phyloP scores from a whole-genome alignment of 169 alveolate genomes.

The Plasmodium gaboni region DNA sequence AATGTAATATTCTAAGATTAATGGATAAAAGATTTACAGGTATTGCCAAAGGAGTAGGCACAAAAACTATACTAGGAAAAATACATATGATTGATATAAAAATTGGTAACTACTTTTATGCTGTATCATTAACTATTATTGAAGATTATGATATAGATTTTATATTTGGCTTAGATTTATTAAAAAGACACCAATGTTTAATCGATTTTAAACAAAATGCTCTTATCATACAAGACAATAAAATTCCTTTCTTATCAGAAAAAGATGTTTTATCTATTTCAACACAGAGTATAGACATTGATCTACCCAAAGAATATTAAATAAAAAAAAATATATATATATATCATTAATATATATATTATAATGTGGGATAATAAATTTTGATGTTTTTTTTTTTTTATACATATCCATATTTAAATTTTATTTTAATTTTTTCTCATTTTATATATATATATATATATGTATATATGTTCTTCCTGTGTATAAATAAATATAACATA shows the following conservation, averaged over 20 bases:
- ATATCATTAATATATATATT: too few species aligned
- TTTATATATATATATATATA: too few species aligned
- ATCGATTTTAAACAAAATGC: conserved; percentile 92
- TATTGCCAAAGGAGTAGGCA: conserved; percentile 96
- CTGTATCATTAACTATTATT: conserved; percentile 93
- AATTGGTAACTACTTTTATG: conserved; percentile 89
- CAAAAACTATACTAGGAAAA: conserved; percentile 93
- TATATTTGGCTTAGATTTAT: conserved; percentile 95
- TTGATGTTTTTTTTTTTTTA: too few species aligned
- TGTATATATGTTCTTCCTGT: too few species aligned
- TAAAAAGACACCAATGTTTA: conserved; percentile 92
- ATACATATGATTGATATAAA: conserved; percentile 96
- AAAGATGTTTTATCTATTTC: conserved; percentile 74
- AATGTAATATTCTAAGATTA: conserved; percentile 91
- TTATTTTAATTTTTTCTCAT: too few species aligned
- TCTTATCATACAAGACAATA: conserved; percentile 90
- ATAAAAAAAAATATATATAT: too few species aligned
- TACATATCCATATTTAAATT: too few species aligned
- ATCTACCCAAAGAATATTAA: conserved; percentile 2
- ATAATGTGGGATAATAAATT: too few species aligned
- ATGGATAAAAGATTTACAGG: conserved; percentile 95
- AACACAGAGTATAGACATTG: conserved; percentile 17
- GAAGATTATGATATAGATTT: conserved; percentile 93
- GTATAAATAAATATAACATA: too few species aligned
- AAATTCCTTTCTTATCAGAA: conserved; percentile 88